Base-by-base conservation (phyloP, 768 basidiomycete genomes). In the Mycena kentingensis region DNA sequence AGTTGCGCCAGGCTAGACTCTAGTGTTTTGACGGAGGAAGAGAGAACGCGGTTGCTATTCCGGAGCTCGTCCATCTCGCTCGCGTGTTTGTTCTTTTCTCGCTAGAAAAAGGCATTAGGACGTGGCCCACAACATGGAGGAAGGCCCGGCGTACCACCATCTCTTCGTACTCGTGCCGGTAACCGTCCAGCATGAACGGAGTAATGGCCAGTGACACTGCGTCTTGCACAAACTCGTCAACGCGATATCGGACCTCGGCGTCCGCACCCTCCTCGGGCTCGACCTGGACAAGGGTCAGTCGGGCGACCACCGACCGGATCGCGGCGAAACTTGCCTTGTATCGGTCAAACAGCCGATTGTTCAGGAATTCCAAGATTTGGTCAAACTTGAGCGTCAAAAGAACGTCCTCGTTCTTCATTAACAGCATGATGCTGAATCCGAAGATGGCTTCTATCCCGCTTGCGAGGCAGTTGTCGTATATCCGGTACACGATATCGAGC, bases 361-460 rank as follows among this genome's bases (percentile, higher is more conserved):
- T 96, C 44, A 98, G 68, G 69, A 90, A 98, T 0, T 81, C 74
- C 34, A 98, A 71, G 21, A 98, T 87, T 54, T 93, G 85, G 65
- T 98, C 97, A 61, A 98, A 98, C 63, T 93, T 95, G 60, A 98
- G 75, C 4, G 77, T 65, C 15, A 98, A 71, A 10, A 98, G 70
- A 21, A 73, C 71, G 36, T 88, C 83, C 68, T 99, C 96, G 62
- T 95, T 96, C 68, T 89, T 90, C 65, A 87, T 83, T 48, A 99
- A 74, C 4, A 99, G 76, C 22, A 84, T 84, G 26, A 98, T 77
- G 55, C 92, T 90, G 74, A 98, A 98, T 4, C 94, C 86, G 70
- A 99, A 98, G 26, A 98, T 89, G 2, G 96, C 92, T 69, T 98
- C 97, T 48, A 98, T 91, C 10, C 97, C 97, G 63, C 89, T 98